phyloP scores from a whole-genome alignment of 2,329 filamentous ascomycete species.

The Calonectria leucothoes region DNA sequence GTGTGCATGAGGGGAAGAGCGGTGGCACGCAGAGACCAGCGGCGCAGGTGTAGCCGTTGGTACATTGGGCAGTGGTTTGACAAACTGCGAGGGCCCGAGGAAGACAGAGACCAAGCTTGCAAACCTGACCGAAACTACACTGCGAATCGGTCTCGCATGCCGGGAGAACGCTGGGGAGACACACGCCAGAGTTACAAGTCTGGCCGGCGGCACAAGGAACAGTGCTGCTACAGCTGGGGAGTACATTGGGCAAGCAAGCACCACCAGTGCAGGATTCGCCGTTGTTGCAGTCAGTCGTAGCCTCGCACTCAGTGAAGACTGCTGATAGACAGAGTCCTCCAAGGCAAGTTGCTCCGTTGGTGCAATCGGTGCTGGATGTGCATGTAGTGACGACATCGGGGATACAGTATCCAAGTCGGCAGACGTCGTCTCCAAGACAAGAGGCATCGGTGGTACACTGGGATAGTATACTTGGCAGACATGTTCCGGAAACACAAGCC shows the following conservation, averaged over 20 bases:
- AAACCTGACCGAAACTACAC: slow-evolving; percentile 9
- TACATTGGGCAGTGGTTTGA: neutral
- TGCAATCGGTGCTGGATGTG: neutral
- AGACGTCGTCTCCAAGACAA: slow-evolving; percentile 8
- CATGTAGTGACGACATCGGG: neutral
- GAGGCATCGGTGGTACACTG: slow-evolving; percentile 8
- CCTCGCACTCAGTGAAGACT: neutral
- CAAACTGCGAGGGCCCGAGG: neutral
- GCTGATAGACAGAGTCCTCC: slow-evolving; percentile 9
- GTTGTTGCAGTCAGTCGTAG: slow-evolving; percentile 8
- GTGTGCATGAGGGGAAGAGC: neutral
- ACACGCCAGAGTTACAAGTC: slow-evolving; percentile 6
- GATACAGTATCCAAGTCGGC: slow-evolving; percentile 16
- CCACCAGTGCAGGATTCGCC: slow-evolving; percentile 7
- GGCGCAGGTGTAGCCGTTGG: neutral
- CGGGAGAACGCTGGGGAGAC: neutral
- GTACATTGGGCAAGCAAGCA: neutral
- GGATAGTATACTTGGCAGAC: neutral
- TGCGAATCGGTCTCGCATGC: neutral
- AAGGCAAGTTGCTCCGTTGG: neutral
- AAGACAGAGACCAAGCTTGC: slow-evolving; percentile 1
- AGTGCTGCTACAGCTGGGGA: neutral
- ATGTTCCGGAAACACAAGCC: slow-evolving; percentile 1
- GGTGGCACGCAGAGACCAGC: slow-evolving; percentile 5
- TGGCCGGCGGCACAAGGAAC: neutral